These are phyloP conservation scores for Leishmania arabica DNA, from an alignment of 208 protist genomes.

Conservation along the genomic window DNA sequence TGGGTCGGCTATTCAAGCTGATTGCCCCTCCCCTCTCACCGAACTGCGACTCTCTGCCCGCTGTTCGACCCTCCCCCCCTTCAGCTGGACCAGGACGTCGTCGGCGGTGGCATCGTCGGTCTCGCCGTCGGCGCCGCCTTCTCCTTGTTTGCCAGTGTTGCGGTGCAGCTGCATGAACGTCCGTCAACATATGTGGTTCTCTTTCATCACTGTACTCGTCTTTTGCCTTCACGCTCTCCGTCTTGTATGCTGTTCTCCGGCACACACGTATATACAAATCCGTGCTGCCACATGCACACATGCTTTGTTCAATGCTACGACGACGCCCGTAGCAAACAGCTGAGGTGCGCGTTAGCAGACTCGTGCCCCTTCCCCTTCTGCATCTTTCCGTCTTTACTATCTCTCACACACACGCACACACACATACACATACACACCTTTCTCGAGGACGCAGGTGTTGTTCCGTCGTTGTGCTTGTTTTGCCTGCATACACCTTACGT, in stretches of 20 bases:
- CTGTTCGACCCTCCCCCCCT: slow-evolving; percentile 18
- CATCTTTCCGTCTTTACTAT: neutral
- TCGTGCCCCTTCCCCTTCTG: neutral
- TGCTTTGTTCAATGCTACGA: neutral
- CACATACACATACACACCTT: neutral
- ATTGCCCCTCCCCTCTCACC: neutral
- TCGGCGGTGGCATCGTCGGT: slow-evolving; percentile 43
- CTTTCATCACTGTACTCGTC: neutral
- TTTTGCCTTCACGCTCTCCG: neutral
- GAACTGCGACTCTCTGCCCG: neutral
- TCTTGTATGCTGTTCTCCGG: neutral
- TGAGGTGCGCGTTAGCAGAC: neutral
- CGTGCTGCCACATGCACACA: neutral
- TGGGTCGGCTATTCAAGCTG: neutral
- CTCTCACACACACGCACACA: neutral
- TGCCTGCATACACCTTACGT: neutral
- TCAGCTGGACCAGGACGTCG: slow-evolving; percentile 30
- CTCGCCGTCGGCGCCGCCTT: slow-evolving; percentile 48
- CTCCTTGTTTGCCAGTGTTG: slow-evolving; percentile 31
- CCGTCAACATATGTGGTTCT: neutral
- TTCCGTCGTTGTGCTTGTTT: neutral
- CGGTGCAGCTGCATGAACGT: neutral
- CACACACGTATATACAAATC: neutral
- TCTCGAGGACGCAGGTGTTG: neutral
- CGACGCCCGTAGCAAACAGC: neutral